Conservation (phyloP, 257 asterid genomes). For the Linaria vulgaris region DNA sequence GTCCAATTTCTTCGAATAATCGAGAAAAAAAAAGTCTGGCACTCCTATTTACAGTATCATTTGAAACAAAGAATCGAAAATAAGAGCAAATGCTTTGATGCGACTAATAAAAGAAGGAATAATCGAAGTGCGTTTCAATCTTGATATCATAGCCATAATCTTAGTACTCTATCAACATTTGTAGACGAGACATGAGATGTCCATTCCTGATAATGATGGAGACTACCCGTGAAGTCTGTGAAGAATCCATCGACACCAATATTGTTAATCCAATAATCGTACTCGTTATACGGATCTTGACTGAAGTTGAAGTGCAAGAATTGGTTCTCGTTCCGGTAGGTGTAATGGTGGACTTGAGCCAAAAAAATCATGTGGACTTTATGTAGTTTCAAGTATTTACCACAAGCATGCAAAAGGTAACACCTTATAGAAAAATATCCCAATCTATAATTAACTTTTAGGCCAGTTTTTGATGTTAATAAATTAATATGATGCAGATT, state of each 20-base stretch:
- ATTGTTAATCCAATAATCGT: conserved; percentile 70
- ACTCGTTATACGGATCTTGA: conserved; percentile 82
- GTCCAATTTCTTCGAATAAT: neutral
- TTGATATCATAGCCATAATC: conserved; percentile 57
- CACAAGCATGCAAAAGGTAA: too few relatives aligned
- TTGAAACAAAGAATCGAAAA: neutral
- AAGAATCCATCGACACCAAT: conserved; percentile 89
- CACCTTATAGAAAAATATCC: too few relatives aligned
- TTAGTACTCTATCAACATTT: conserved; percentile 47
- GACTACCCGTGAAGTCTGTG: conserved; percentile 91
- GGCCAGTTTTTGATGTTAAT: too few relatives aligned
- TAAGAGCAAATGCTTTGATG: neutral
- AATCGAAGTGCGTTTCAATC: conserved; percentile 37
- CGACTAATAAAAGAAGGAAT: conserved; percentile 5
- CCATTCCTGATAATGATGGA: conserved; percentile 86
- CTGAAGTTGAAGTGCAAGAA: conserved; percentile 88
- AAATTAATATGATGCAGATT: conserved; percentile 94
- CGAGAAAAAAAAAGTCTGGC: too few relatives aligned
- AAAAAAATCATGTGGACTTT: too few relatives aligned
- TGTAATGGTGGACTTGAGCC: conserved; percentile 89
- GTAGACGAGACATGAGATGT: conserved; percentile 47
- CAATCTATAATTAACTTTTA: too few relatives aligned
- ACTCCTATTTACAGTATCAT: neutral
- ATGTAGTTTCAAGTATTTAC: too few relatives aligned
- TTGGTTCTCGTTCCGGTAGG: conserved; percentile 74